These are phyloP conservation scores for Cenococcum geophilum DNA, from an alignment of 495 filamentous ascomycete genomes.

Conservation along the genomic window DNA sequence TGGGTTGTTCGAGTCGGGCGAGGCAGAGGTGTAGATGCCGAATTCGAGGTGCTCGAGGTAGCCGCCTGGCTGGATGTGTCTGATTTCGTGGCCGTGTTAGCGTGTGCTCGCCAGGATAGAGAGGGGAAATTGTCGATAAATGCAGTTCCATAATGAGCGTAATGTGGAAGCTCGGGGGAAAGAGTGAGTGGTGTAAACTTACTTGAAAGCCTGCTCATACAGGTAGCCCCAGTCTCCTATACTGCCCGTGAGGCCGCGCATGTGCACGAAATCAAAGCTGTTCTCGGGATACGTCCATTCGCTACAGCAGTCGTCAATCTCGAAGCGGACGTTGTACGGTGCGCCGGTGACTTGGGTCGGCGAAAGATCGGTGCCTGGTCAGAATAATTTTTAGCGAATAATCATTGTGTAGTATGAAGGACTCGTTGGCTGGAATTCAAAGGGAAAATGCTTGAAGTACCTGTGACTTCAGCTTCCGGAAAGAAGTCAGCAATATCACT, in stretches of 20 bases:
- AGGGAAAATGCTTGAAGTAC: conserved; percentile 3
- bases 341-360: conserved; percentile 24
- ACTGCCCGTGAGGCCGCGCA: conserved; percentile 26
- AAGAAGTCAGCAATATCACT: conserved; percentile 30
- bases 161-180: not conserved
- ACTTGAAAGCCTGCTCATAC: conserved; percentile 23
- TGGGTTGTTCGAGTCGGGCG: conserved; percentile 15
- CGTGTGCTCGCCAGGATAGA: not conserved
- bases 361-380: conserved; percentile 25
- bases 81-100: conserved; percentile 2
- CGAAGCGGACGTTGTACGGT: conserved; percentile 32
- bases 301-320: conserved; percentile 29
- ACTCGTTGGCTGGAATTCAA: not conserved
- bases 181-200: not conserved
- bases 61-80: conserved; percentile 27
- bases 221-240: conserved; percentile 25
- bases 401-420: not conserved
- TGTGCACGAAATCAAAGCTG: conserved; percentile 30
- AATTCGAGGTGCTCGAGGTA: conserved; percentile 29
- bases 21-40: not conserved
- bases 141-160: not conserved
- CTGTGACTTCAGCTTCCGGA: conserved; percentile 26
- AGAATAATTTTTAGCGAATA: not conserved
- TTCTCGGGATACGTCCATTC: conserved; percentile 30
- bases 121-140: not conserved